Conservation (phyloP, 306 rosid genomes). For the Myrica gale region DNA sequence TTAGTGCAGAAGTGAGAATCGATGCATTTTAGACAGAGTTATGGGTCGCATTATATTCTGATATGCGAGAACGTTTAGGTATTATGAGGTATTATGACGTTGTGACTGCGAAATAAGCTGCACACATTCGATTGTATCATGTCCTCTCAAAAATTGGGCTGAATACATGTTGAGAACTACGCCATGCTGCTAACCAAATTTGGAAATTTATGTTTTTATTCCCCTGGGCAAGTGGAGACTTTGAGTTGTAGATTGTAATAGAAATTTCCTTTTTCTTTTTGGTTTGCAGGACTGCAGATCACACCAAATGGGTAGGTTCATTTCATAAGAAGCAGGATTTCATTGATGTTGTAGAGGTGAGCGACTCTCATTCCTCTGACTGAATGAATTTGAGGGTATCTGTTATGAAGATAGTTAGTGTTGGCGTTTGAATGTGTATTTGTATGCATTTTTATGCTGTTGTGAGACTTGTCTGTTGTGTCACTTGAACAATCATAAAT, state of each 20-base stretch:
- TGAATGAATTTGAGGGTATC: not conserved
- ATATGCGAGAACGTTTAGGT: not conserved
- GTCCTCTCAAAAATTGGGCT: not conserved
- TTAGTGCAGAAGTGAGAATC: not conserved
- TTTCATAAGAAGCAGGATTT: constrained; percentile 54
- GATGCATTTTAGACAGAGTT: not conserved
- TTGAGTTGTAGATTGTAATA: not conserved
- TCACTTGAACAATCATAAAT: not conserved
- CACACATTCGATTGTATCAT: not conserved
- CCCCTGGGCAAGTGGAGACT: not conserved
- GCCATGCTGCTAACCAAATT: too few relatives aligned
- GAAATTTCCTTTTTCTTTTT: not conserved
- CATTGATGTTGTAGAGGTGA: constrained; percentile 54
- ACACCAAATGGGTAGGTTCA: constrained; percentile 57
- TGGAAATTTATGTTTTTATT: not conserved
- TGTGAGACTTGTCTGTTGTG: not conserved
- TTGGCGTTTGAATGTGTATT: constrained; percentile 3
- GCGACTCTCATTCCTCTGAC: constrained; percentile 21
- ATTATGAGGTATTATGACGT: not conserved
- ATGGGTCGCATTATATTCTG: not conserved
- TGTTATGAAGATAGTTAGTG: constrained; percentile 8
- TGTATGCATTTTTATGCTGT: not conserved
- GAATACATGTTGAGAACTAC: too few relatives aligned
- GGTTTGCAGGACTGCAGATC: constrained; percentile 50
- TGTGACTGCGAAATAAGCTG: not conserved